phyloP scores from a whole-genome alignment of 306 rosid genomes.

The peach (Prunus persica) region DNA sequence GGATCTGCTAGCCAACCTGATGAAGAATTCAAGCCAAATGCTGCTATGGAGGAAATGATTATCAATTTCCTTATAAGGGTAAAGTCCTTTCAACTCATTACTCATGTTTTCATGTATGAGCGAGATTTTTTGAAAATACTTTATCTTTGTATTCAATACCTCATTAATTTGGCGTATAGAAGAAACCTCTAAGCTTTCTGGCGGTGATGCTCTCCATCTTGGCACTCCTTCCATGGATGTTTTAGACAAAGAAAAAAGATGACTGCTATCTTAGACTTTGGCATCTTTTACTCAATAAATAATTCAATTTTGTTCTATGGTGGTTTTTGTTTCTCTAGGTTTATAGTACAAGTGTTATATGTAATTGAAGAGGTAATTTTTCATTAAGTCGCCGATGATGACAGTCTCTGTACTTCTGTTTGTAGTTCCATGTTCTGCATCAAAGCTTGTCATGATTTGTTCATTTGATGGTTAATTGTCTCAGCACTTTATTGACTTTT shows the following conservation, averaged over 20 bases:
- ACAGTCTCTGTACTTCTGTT: not conserved
- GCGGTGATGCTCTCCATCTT: not conserved
- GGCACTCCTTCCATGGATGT: not conserved
- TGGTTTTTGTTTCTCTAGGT: constrained; percentile 4
- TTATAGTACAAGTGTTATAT: not conserved
- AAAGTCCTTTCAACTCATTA: constrained; percentile 32
- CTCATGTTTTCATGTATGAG: constrained; percentile 18
- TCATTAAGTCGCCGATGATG: not conserved
- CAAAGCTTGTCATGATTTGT: not conserved
- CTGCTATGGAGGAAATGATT: constrained; percentile 99
- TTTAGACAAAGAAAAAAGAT: not conserved
- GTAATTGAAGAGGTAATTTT: not conserved
- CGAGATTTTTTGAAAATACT: not conserved
- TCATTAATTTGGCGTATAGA: not conserved
- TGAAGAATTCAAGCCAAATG: constrained; percentile 99
- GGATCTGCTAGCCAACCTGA: constrained; percentile 94
- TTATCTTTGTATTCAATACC: not conserved
- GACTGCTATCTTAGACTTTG: not conserved
- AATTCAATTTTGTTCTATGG: not conserved
- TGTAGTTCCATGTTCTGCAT: not conserved
- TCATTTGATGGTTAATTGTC: not conserved
- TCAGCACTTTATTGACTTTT: constrained; percentile 22
- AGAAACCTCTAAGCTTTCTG: constrained; percentile 4
- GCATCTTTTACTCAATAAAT: not conserved
- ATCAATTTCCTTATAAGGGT: constrained; percentile 96